Evolutionary conservation across 805 yeast genomes (phyloP).

Genomic region (Scheffersomyces ergatensis): DNA sequence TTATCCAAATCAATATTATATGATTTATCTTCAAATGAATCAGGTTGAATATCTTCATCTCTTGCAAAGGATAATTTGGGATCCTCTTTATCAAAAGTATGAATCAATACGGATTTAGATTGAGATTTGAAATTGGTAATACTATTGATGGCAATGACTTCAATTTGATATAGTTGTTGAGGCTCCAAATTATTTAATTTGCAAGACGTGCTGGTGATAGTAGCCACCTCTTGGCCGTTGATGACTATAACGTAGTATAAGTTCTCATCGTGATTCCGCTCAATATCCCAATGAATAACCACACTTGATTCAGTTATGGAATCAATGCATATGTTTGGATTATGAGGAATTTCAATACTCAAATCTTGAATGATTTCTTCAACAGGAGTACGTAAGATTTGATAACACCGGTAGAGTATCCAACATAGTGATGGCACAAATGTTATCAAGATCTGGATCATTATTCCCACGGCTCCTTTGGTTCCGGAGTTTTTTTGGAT

Average conservation of each 20-base stretch:
- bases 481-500: no score
- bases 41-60: background rate
- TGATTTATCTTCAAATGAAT: background rate
- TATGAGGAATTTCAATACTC: conserved; percentile 53
- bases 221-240: conserved; percentile 35
- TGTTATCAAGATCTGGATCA: conserved; percentile 34
- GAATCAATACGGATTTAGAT: conserved; percentile 29
- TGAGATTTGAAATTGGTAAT: conserved; percentile 33
- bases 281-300: conserved; percentile 56
- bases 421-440: conserved; percentile 35
- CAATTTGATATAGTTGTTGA: conserved; percentile 29
- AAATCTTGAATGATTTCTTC: conserved; percentile 45
- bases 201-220: conserved; percentile 32
- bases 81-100: conserved; percentile 16
- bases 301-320: conserved; percentile 45
- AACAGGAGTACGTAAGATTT: conserved; percentile 41
- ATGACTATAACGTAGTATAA: conserved; percentile 31
- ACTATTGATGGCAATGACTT: conserved; percentile 35
- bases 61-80: conserved; percentile 3
- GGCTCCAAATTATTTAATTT: conserved; percentile 27
- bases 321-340: conserved; percentile 56
- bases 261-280: conserved; percentile 24
- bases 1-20: background rate
- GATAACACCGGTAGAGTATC: conserved; percentile 38
- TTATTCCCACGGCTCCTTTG: no score